Conservation (phyloP, 2,329 filamentous ascomycete genomes). For the Zymoseptoria tritici region DNA sequence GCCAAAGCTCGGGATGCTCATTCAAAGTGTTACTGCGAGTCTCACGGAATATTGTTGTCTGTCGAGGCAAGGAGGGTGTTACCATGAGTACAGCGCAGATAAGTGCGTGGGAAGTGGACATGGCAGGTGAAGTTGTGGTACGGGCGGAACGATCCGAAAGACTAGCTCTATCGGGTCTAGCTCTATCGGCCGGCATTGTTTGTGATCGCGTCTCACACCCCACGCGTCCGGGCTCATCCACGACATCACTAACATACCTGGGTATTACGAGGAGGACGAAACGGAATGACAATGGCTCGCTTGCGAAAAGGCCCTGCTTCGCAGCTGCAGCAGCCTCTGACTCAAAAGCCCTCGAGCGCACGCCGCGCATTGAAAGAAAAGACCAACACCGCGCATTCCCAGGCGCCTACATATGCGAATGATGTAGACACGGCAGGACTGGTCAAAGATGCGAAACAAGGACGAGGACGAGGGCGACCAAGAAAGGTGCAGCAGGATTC, state of each 20-base stretch:
- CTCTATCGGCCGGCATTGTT: constrained; percentile 2
- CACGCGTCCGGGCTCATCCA: background rate
- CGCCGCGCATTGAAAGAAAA: constrained; percentile 25
- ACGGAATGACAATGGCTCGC: constrained; percentile 18
- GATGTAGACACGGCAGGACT: constrained; percentile 22
- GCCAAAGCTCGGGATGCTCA: constrained; percentile 8
- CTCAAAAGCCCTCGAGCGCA: constrained; percentile 5
- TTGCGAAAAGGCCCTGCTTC: constrained; percentile 20
- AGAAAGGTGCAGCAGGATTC: constrained; percentile 13
- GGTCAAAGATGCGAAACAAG: constrained; percentile 22
- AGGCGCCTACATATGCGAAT: constrained; percentile 17
- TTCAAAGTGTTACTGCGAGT: constrained; percentile 1
- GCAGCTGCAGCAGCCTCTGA: constrained; percentile 9
- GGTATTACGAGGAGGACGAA: background rate
- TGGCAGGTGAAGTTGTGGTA: too few relatives aligned
- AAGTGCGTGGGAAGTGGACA: background rate
- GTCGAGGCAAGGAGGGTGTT: background rate
- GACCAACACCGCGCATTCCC: constrained; percentile 21
- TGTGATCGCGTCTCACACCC: background rate
- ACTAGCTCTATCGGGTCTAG: background rate
- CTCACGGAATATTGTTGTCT: background rate
- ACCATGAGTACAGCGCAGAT: background rate
- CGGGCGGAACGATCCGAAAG: background rate
- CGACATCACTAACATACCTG: background rate
- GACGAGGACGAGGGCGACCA: constrained; percentile 16